Percentiles rank a stretch among this genome's conserved stretches.
Conservation (phyloP, 768 basidiomycete species). For the Fomitopsis serialis region DNA sequence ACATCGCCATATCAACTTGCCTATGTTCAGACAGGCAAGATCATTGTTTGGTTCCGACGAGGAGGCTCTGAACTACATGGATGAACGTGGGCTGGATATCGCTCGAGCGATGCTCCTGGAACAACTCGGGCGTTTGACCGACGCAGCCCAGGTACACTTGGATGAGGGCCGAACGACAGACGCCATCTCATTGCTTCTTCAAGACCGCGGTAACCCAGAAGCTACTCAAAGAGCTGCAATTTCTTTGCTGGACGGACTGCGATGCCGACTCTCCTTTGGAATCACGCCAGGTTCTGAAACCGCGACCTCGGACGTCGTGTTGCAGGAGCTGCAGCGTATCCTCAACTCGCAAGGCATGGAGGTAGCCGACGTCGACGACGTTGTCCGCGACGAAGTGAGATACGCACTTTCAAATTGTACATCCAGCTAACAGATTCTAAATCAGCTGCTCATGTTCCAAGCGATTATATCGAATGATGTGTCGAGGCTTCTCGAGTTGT, state of each 20-base stretch:
- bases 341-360: not conserved
- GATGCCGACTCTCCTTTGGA: constrained; percentile 41
- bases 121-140: constrained; percentile 33
- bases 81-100: constrained; percentile 46
- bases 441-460: constrained; percentile 30
- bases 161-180: constrained; percentile 40
- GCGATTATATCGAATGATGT: constrained; percentile 24
- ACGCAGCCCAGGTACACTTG: constrained; percentile 52
- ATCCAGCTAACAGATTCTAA: too few species aligned
- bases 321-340: not conserved
- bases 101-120: constrained; percentile 42
- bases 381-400: constrained; percentile 7
- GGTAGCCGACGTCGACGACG: not conserved
- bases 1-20: not conserved
- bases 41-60: constrained; percentile 45
- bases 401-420: too few species aligned
- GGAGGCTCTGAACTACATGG: constrained; percentile 55
- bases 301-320: not conserved
- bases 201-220: constrained; percentile 21
- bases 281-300: constrained; percentile 4
- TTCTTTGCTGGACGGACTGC: constrained; percentile 39
- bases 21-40: constrained; percentile 35
- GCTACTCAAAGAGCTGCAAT: constrained; percentile 30
- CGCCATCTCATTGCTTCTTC: constrained; percentile 42
- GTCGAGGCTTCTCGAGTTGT: constrained; percentile 25